These are phyloP conservation scores for Solanum microdontum DNA, from an alignment of 257 asterid genomes.

Conservation along the genomic window DNA sequence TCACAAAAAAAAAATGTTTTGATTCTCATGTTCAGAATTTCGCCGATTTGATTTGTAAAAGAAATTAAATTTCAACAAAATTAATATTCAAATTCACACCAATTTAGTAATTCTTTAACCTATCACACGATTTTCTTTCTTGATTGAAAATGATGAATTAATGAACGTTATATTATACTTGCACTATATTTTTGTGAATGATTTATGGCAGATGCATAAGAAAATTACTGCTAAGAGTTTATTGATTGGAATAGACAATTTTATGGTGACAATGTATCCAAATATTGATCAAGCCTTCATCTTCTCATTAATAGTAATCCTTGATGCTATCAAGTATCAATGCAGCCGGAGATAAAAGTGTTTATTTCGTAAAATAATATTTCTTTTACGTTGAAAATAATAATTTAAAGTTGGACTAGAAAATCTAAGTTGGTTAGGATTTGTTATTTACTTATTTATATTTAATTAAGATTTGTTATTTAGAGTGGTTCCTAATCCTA, in stretches of 20 bases:
- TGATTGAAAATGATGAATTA: not conserved
- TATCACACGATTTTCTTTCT: not conserved
- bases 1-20: not conserved
- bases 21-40: not conserved
- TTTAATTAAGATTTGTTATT: no score
- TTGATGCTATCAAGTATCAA: constrained; percentile 3
- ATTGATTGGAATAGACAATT: not conserved
- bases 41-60: not conserved
- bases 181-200: not conserved
- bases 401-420: no score
- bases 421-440: no score
- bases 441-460: no score
- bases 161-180: not conserved
- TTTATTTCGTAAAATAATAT: no score
- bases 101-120: not conserved
- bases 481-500: no score
- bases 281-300: constrained; percentile 26
- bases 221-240: not conserved
- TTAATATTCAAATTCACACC: not conserved
- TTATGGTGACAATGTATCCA: constrained; percentile 13
- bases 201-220: not conserved
- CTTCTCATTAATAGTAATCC: constrained; percentile 8
- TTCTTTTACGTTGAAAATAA: no score
- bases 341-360: not conserved
- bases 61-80: not conserved